Evolutionary conservation across 768 basidiomycete genomes (phyloP).

Genomic region (Tulasnella sp.): DNA sequence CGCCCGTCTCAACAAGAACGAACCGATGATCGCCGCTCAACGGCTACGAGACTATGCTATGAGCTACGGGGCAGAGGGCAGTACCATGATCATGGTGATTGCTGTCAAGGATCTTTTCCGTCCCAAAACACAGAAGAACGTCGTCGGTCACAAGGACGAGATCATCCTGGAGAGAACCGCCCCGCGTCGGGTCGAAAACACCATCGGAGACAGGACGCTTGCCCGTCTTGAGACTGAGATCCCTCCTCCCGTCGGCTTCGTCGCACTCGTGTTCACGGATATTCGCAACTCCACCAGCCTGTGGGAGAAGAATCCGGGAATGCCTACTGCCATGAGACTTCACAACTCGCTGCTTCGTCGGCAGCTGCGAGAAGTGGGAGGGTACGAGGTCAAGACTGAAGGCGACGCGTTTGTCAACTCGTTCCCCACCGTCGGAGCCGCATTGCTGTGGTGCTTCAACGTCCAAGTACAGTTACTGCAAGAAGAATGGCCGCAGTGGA

Average conservation of each 20-base stretch:
- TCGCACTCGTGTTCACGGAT: slow-evolving; percentile 95
- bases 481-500: slow-evolving; percentile 84
- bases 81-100: slow-evolving; percentile 97
- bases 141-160: slow-evolving; percentile 31
- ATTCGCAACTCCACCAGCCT: slow-evolving; percentile 93
- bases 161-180: slow-evolving; percentile 21
- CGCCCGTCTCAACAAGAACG: slow-evolving; percentile 50
- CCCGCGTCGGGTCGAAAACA: slow-evolving; percentile 30
- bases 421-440: slow-evolving; percentile 79
- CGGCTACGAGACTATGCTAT: slow-evolving; percentile 95
- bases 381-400: slow-evolving; percentile 99
- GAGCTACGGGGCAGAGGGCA: slow-evolving; percentile 88
- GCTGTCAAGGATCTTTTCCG: slow-evolving; percentile 67
- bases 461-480: slow-evolving; percentile 75
- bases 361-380: slow-evolving; percentile 78
- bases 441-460: slow-evolving; percentile 80
- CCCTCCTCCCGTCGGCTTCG: slow-evolving; percentile 68
- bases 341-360: slow-evolving; percentile 83
- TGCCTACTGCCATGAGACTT: slow-evolving; percentile 84
- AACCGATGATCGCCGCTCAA: slow-evolving; percentile 87
- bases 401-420: slow-evolving; percentile 99
- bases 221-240: slow-evolving; percentile 66
- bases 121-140: slow-evolving; percentile 29
- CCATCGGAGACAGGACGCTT: slow-evolving; percentile 45
- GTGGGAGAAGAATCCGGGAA: slow-evolving; percentile 93